These are phyloP conservation scores for Fusarium hainanense DNA, from an alignment of 2,329 filamentous ascomycete species.

Conservation along the genomic window DNA sequence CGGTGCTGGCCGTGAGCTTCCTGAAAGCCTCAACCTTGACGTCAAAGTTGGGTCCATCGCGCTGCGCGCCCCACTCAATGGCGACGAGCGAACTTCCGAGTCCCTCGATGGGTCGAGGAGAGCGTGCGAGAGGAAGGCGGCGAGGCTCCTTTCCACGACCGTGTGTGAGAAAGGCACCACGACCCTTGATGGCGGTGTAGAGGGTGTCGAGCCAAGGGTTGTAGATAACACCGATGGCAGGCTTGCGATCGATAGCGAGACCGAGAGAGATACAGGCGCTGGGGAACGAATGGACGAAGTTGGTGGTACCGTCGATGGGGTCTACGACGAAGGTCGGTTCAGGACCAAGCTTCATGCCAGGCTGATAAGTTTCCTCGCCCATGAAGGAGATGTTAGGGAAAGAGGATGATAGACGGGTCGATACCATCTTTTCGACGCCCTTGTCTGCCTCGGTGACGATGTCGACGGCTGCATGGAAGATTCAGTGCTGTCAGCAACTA, in stretches of 20 bases:
- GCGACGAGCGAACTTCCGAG: slow-evolving; percentile 74
- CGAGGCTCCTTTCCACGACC: slow-evolving; percentile 54
- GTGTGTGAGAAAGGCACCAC: slow-evolving; percentile 70
- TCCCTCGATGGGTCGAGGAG: slow-evolving; percentile 66
- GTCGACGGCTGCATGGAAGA: slow-evolving; percentile 65
- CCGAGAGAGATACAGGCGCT: slow-evolving; percentile 82
- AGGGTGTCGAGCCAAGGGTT: slow-evolving; percentile 79
- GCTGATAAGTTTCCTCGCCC: slow-evolving; percentile 81
- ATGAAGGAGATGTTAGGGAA: slow-evolving; percentile 73
- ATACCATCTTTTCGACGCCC: slow-evolving; percentile 72
- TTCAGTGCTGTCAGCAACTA: slow-evolving; percentile 8
- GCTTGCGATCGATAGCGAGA: slow-evolving; percentile 69
- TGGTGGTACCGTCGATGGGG: slow-evolving; percentile 83
- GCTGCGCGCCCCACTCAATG: slow-evolving; percentile 78
- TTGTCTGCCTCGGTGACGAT: slow-evolving; percentile 76
- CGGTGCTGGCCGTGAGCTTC: slow-evolving; percentile 66
- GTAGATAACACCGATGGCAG: slow-evolving; percentile 80
- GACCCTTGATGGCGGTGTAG: slow-evolving; percentile 75
- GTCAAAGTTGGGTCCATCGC: slow-evolving; percentile 76
- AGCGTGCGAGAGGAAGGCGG: slow-evolving; percentile 55
- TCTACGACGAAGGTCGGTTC: slow-evolving; percentile 83
- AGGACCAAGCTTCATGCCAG: slow-evolving; percentile 70
- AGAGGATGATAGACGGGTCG: slow-evolving; percentile 59
- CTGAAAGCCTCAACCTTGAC: slow-evolving; percentile 75
- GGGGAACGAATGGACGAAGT: slow-evolving; percentile 82